Evolutionary conservation across 345 rosid genomes (phyloP), one percentile per base, ranked within the genome.

Genomic region (Populus deltoides): DNA sequence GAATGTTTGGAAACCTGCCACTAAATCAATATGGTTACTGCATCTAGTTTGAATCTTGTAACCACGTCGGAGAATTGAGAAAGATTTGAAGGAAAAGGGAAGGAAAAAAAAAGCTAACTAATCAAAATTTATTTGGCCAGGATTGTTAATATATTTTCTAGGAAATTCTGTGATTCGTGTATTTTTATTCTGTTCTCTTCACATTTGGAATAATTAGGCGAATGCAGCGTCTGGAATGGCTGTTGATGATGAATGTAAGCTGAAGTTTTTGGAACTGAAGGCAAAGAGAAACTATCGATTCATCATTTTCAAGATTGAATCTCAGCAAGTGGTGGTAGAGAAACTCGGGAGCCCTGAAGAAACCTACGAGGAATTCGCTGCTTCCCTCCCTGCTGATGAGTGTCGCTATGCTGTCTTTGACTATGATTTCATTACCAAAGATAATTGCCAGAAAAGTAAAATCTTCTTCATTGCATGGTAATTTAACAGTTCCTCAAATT

Each of bases 401-500:
- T 95, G 99, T 24, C 98, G 99, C 74, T 95, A 95, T 49, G 93
- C 98, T 27, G 99, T 95, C 80, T 95, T 72, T 53, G 99, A 95
- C 74, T 92, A 93, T 10, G 98, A 95, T 69, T 95, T 89, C 91
- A 89, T 80, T 62, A 95, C 98, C 49, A 59, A 72, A 38, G 99
- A 95, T 87, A 90, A 95, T 75, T 91, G 96, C 89, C 99, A 95
- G 92, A 95, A 92, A 86, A 93, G 97, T 97, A 95, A 95, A 85
- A 95, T 95, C 77, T 92, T 93, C 90, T 95, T 95, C 92, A 85
- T 95, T 29, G 99, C 99, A 24, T 95, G 99, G 99, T 93, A 91
- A 75, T 45, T 33, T 29, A n/a, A 12, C 3, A 59, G 7, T n/a
- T 59, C 5, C 27, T 59, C 63, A 59, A 10, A n/a, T 24, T 59